phyloP scores from a whole-genome alignment of 2,329 filamentous ascomycete species.

The Nannizzia gypsea region DNA sequence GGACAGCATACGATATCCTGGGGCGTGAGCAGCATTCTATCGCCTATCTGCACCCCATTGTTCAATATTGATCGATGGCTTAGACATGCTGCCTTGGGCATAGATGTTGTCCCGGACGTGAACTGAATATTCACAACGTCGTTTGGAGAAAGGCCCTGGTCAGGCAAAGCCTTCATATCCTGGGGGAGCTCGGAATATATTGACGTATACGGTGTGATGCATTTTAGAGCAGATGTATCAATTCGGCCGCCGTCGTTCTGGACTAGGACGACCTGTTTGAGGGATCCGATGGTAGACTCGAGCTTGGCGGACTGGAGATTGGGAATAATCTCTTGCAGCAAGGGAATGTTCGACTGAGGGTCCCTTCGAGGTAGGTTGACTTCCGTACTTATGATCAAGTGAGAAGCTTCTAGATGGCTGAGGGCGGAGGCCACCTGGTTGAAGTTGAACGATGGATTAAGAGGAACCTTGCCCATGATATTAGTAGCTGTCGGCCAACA shows the following conservation, averaged over 20 bases:
- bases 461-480: slow-evolving; percentile 48
- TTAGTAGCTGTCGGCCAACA: background rate
- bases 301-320: slow-evolving; percentile 36
- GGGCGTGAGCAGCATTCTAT: slow-evolving; percentile 67
- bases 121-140: slow-evolving; percentile 94
- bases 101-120: slow-evolving; percentile 85
- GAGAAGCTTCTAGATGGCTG: slow-evolving; percentile 57
- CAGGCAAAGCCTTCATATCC: slow-evolving; percentile 32
- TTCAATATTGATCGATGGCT: slow-evolving; percentile 80
- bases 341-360: slow-evolving; percentile 47
- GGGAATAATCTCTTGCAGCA: slow-evolving; percentile 45
- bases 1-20: slow-evolving; percentile 58
- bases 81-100: slow-evolving; percentile 84
- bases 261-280: slow-evolving; percentile 61
- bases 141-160: slow-evolving; percentile 41
- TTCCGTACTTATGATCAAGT: slow-evolving; percentile 76
- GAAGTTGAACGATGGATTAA: slow-evolving; percentile 82
- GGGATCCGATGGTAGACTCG: slow-evolving; percentile 53
- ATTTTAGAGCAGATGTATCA: slow-evolving; percentile 32
- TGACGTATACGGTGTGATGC: slow-evolving; percentile 39
- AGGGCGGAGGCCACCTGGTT: slow-evolving; percentile 68
- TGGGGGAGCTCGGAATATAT: slow-evolving; percentile 33
- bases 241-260: slow-evolving; percentile 58
- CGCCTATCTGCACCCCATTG: slow-evolving; percentile 74
- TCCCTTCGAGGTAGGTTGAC: slow-evolving; percentile 63